phyloP scores from a whole-genome alignment of 2,329 filamentous ascomycete species.

The Huntiella bhutanensis region DNA sequence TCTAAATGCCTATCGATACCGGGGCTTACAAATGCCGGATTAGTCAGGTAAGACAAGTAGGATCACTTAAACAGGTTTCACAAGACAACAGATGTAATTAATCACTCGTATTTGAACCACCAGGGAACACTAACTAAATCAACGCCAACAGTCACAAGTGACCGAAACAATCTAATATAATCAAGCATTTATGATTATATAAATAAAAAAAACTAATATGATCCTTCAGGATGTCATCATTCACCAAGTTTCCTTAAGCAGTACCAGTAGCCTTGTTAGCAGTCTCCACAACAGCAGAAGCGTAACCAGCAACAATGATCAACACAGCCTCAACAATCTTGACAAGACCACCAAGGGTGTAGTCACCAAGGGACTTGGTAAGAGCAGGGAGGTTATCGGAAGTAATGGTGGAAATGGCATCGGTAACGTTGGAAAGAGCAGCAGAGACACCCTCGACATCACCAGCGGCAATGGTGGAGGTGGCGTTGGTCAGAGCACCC shows the following conservation, averaged over 20 bases:
- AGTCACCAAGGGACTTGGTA: neutral
- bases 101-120: no score
- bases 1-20: no score
- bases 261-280: conserved; percentile 5
- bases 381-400: conserved; percentile 1
- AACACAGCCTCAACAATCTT: conserved; percentile 2
- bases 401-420: neutral
- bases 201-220: no score
- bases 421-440: conserved; percentile 1
- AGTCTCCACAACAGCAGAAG: neutral
- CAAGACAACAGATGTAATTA: no score
- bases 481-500: neutral
- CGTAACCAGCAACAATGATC: neutral
- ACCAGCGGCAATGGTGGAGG: neutral
- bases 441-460: conserved; percentile 4
- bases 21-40: no score
- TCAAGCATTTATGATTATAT: no score
- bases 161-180: no score
- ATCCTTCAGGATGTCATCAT: no score
- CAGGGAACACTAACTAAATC: no score
- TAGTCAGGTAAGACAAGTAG: no score
- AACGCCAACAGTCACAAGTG: no score
- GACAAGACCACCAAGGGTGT: conserved; percentile 4
- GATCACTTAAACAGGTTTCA: no score
- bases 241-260: neutral